Conservation (phyloP, 305 asterid species). For the Salvia sclarea region DNA sequence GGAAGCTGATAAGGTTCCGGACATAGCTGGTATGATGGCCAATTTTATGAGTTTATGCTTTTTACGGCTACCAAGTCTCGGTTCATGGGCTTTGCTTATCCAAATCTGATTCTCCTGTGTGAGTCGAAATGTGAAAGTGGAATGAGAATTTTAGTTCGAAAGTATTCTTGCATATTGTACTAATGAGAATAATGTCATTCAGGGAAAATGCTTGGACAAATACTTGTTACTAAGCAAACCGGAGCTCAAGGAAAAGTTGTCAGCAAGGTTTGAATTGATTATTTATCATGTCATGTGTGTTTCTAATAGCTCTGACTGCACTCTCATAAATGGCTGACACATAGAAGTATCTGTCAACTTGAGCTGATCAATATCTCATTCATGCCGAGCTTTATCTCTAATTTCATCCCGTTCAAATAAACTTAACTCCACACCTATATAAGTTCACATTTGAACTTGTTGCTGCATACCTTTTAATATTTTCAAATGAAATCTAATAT, state of each 20-base stretch:
- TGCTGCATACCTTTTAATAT: not conserved
- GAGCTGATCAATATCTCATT: not conserved
- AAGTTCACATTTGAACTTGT: not conserved
- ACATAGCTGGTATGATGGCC: constrained; percentile 68
- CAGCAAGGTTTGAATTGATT: constrained; percentile 75
- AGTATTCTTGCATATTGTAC: not conserved
- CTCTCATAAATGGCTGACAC: not conserved
- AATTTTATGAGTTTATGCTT: not conserved
- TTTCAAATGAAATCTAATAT: not conserved
- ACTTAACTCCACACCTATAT: not conserved
- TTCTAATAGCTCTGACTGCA: not conserved
- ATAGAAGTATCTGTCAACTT: not conserved
- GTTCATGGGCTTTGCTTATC: not conserved
- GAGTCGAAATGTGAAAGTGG: not conserved
- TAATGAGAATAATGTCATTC: constrained; percentile 28
- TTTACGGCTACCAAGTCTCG: not conserved
- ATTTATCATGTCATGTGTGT: constrained; percentile 13
- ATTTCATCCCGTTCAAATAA: not conserved
- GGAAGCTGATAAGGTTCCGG: constrained; percentile 76
- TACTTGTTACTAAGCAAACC: constrained; percentile 96
- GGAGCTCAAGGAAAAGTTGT: constrained; percentile 97
- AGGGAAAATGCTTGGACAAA: constrained; percentile 94
- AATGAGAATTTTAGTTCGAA: not conserved
- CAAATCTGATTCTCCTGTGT: not conserved
- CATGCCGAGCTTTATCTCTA: not conserved